Percentiles rank a stretch among this genome's conserved stretches.
These are phyloP conservation scores for Peribolospora kevripleyi DNA, from an alignment of 768 basidiomycete genomes.

Conservation along the genomic window DNA sequence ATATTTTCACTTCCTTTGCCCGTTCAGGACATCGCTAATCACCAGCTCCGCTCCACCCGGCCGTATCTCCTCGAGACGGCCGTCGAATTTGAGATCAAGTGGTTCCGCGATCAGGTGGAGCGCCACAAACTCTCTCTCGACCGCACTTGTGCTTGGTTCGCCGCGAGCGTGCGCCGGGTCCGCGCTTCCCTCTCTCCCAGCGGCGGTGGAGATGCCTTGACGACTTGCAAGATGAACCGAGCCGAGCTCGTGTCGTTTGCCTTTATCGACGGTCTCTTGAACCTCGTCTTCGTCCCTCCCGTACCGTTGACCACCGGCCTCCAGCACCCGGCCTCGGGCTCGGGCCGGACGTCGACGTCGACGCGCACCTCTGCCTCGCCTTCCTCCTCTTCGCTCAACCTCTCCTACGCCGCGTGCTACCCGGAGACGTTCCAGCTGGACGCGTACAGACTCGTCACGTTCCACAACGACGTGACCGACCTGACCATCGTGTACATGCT, in stretches of 20 bases:
- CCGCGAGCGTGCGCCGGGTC: conserved; percentile 10
- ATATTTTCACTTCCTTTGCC: conserved; percentile 1
- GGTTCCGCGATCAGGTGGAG: conserved; percentile 31
- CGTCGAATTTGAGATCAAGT: conserved; percentile 51
- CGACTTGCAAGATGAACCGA: conserved; percentile 1
- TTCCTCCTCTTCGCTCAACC: conserved; percentile 12
- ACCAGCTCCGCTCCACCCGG: conserved; percentile 74
- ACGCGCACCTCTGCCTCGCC: conserved; percentile 18
- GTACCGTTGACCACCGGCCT: conserved; percentile 4
- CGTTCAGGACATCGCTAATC: conserved; percentile 74
- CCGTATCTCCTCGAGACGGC: conserved; percentile 66
- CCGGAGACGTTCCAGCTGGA: conserved; percentile 69
- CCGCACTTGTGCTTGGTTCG: conserved; percentile 26
- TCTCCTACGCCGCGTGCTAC: conserved; percentile 23
- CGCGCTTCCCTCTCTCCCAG: background rate
- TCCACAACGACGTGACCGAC: conserved; percentile 51
- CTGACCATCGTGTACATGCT: conserved; percentile 54
- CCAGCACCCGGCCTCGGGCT: background rate
- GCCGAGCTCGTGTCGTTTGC: conserved; percentile 11
- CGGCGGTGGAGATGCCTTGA: background rate
- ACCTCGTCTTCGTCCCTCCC: conserved; percentile 39
- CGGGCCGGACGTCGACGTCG: conserved; percentile 1
- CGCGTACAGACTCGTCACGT: conserved; percentile 36
- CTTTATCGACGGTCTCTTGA: conserved; percentile 18
- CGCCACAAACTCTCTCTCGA: conserved; percentile 9